phyloP scores from a whole-genome alignment of 148 eudicot species.

The Vaccinium corymbosum region DNA sequence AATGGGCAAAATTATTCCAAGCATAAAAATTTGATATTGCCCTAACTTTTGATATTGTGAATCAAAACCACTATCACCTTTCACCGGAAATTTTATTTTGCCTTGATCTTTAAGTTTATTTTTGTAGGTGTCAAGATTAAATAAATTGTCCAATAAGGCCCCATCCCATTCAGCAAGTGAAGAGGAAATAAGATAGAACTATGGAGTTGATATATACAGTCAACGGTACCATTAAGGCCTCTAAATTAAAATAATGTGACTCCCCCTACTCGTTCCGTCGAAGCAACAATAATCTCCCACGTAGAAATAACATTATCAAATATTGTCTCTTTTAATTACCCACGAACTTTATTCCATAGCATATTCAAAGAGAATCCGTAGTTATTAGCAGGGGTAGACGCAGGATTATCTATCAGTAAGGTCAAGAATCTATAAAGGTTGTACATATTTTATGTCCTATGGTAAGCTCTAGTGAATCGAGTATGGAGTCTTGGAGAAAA shows the following conservation, averaged over 20 bases:
- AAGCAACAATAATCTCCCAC: background rate
- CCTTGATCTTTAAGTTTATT: background rate
- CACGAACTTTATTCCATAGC: background rate
- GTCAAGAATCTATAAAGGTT: too few species aligned
- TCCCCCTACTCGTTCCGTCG: background rate
- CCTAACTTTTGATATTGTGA: too few species aligned
- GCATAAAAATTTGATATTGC: too few species aligned
- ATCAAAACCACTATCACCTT: too few species aligned
- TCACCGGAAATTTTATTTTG: background rate
- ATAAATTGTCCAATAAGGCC: background rate
- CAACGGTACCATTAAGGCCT: background rate
- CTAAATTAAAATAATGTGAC: background rate
- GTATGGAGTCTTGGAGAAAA: too few species aligned
- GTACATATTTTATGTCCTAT: too few species aligned
- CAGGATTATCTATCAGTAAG: too few species aligned
- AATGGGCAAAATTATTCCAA: too few species aligned
- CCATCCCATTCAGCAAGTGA: background rate
- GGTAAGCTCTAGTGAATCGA: too few species aligned
- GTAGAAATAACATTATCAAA: background rate
- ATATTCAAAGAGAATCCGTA: background rate
- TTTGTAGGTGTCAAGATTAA: background rate
- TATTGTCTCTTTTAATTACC: background rate
- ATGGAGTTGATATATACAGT: background rate
- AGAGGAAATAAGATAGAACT: background rate
- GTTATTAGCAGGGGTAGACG: too few species aligned